Conservation (phyloP, 352 stramenopile genomes). For the Phytophthora palmivora region DNA sequence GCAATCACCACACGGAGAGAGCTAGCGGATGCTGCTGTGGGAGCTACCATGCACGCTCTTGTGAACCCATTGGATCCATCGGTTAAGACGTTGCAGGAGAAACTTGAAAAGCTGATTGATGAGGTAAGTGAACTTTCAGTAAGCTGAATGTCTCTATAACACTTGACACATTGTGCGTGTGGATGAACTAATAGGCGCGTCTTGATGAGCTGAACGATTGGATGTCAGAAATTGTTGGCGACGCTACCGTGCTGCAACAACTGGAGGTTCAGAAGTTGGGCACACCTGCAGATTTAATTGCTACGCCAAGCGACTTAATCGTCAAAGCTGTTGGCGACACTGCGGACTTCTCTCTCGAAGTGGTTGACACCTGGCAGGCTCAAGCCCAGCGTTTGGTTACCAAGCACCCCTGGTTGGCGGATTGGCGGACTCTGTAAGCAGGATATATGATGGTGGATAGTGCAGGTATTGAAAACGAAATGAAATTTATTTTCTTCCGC, state of each 20-base stretch:
- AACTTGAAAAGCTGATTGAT: conserved; percentile 67
- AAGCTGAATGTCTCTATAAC: conserved; percentile 1
- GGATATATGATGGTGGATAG: neutral
- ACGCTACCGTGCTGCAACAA: conserved; percentile 48
- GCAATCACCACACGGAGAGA: conserved; percentile 61
- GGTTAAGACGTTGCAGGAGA: conserved; percentile 44
- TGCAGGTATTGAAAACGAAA: conserved; percentile 29
- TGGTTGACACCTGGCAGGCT: conserved; percentile 60
- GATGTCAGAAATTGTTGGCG: conserved; percentile 74
- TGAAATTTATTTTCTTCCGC: conserved; percentile 38
- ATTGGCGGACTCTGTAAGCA: conserved; percentile 80
- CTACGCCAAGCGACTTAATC: conserved; percentile 77
- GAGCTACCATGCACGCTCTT: conserved; percentile 37
- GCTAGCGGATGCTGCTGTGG: conserved; percentile 57
- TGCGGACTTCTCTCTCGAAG: conserved; percentile 37
- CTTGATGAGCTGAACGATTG: conserved; percentile 84
- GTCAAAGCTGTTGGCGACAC: conserved; percentile 39
- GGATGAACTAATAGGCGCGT: conserved; percentile 52
- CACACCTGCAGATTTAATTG: conserved; percentile 77
- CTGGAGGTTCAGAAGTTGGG: conserved; percentile 84
- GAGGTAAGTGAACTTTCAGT: conserved; percentile 36
- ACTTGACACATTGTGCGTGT: conserved; percentile 10
- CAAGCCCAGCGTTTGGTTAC: conserved; percentile 47
- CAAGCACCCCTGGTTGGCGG: conserved; percentile 65
- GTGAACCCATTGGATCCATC: conserved; percentile 49